A percentile compares a stretch with the other conserved stretches of the same genome.
These are phyloP conservation scores for Clarireedia sp. DNA, from an alignment of 2,329 filamentous ascomycete species.

Conservation along the genomic window DNA sequence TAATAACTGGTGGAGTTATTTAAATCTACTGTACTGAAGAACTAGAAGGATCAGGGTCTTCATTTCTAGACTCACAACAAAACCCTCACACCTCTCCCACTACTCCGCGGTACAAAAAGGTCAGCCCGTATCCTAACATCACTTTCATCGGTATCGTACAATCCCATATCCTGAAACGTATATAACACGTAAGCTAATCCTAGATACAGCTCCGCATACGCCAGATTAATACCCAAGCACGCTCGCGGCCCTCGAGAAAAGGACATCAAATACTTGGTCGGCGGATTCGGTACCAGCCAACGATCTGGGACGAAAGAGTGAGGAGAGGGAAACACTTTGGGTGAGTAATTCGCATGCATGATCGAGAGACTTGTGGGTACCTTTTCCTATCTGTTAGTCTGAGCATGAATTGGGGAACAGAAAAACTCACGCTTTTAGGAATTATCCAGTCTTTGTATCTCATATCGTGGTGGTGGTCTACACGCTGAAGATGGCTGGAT, in stretches of 20 bases:
- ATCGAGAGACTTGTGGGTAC: neutral
- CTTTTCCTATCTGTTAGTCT: neutral
- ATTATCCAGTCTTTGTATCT: too few species aligned
- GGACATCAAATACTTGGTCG: slow-evolving; percentile 31
- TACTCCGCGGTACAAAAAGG: neutral
- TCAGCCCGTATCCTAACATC: slow-evolving; percentile 15
- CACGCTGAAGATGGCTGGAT: neutral
- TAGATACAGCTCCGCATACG: slow-evolving; percentile 5
- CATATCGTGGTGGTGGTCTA: too few species aligned
- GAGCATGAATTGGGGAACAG: too few species aligned
- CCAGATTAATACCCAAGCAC: slow-evolving; percentile 34
- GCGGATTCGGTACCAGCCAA: slow-evolving; percentile 29
- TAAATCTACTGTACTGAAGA: too few species aligned
- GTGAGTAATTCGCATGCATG: neutral
- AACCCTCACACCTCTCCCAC: neutral
- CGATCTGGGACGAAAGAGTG: slow-evolving; percentile 34
- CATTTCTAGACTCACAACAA: neutral
- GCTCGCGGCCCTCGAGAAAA: slow-evolving; percentile 36
- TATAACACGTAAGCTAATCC: neutral
- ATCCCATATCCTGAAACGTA: slow-evolving; percentile 11
- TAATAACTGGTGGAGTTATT: too few species aligned
- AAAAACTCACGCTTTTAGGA: too few species aligned
- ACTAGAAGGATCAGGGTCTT: too few species aligned
- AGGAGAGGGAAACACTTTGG: neutral
- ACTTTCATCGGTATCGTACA: slow-evolving; percentile 20